Percentiles rank a stretch among this genome's conserved stretches.
Conservation (phyloP, 768 basidiomycete genomes). For the Pseudohyphozyma bogoriensis region DNA sequence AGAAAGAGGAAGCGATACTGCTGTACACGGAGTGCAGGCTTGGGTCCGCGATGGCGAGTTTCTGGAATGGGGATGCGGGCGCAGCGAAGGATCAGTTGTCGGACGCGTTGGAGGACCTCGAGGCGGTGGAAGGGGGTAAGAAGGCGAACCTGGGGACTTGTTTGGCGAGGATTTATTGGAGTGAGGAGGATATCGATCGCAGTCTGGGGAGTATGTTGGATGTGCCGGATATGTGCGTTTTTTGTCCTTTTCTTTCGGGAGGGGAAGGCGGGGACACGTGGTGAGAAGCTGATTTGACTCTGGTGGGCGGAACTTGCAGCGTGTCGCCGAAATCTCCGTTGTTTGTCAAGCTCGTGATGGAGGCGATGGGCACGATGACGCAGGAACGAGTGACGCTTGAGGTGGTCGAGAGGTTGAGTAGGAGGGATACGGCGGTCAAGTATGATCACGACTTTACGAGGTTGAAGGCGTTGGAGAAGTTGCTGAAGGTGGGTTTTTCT, state of each 20-base stretch:
- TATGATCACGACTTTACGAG: conserved; percentile 12
- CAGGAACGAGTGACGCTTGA: conserved; percentile 11
- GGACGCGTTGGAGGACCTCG: conserved; percentile 48
- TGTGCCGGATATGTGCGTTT: conserved; percentile 12
- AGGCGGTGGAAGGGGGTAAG: conserved; percentile 22
- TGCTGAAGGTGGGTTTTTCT: conserved; percentile 5
- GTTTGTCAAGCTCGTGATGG: conserved; percentile 15
- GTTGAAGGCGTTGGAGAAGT: conserved; percentile 2
- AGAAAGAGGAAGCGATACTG: conserved; percentile 2
- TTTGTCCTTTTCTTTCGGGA: not conserved
- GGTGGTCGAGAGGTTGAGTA: not conserved
- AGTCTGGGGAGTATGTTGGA: conserved; percentile 11
- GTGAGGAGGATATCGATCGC: conserved; percentile 18
- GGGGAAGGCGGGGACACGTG: no score
- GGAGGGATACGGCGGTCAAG: conserved; percentile 6
- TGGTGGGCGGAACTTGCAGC: no score
- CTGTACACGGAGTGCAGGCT: conserved; percentile 40
- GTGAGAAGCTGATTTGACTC: not conserved
- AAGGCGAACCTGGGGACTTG: conserved; percentile 2
- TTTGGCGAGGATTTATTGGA: conserved; percentile 8
- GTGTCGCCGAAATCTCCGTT: conserved; percentile 5
- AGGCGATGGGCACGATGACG: conserved; percentile 17
- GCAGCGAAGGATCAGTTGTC: conserved; percentile 60
- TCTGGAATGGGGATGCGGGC: conserved; percentile 54
- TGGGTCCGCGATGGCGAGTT: conserved; percentile 61